Percentiles rank a stretch among this genome's conserved stretches.
phyloP scores from a whole-genome alignment of 148 eudicot genomes.

The Chenopodium album region DNA sequence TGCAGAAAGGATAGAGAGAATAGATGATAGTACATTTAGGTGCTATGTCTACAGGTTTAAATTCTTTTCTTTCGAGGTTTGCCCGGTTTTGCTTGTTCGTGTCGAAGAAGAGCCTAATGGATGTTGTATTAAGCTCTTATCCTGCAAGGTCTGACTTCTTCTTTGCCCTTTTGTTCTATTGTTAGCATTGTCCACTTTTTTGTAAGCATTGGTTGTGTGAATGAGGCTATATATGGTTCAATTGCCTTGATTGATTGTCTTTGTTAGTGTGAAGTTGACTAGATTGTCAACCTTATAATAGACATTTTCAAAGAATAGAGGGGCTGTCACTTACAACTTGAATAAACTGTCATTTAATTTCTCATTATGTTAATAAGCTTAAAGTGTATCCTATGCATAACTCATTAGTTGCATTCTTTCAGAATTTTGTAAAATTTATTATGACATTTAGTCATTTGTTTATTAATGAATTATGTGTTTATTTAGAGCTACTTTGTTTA shows the following conservation, averaged over 20 bases:
- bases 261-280: background rate
- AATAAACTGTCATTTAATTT: background rate
- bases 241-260: background rate
- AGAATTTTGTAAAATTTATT: background rate
- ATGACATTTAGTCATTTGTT: background rate
- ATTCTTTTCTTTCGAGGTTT: constrained; percentile 84
- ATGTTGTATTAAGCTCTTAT: constrained; percentile 72
- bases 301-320: background rate
- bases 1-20: constrained; percentile 87
- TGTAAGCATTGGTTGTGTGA: background rate
- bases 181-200: background rate
- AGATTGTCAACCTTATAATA: background rate
- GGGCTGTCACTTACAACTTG: background rate
- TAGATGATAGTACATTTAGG: constrained; percentile 77
- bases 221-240: background rate
- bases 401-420: background rate
- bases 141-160: constrained; percentile 60
- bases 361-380: background rate
- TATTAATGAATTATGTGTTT: background rate
- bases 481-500: background rate
- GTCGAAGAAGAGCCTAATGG: constrained; percentile 79
- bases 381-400: background rate
- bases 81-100: constrained; percentile 82
- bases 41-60: constrained; percentile 77
- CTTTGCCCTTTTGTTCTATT: background rate